These are phyloP conservation scores for Anisogramma anomala DNA, from an alignment of 2,329 filamentous ascomycete genomes.

Conservation along the genomic window DNA sequence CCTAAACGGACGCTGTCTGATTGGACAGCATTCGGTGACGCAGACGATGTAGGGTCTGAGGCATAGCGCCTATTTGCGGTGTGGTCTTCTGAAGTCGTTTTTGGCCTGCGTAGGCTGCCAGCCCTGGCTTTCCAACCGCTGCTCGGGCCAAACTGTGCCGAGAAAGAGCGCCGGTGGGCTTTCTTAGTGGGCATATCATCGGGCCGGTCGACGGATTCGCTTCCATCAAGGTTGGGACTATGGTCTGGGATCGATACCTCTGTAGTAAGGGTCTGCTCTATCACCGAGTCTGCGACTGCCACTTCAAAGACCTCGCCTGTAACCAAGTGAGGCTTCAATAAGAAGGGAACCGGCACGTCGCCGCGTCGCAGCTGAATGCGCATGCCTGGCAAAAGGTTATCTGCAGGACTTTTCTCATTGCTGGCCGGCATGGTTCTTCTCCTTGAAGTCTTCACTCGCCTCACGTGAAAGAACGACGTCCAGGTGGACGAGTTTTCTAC, in stretches of 20 bases:
- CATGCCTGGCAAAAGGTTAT: slow-evolving; percentile 23
- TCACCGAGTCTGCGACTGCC: slow-evolving; percentile 7
- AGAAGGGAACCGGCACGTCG: slow-evolving; percentile 22
- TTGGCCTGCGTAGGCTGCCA: slow-evolving; percentile 45
- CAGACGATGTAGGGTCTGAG: slow-evolving; percentile 37
- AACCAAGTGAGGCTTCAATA: slow-evolving; percentile 25
- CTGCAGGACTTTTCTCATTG: slow-evolving; percentile 23
- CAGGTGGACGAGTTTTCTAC: slow-evolving; percentile 25
- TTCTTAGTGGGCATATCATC: slow-evolving; percentile 33
- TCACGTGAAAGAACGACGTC: slow-evolving; percentile 48
- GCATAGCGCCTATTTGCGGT: slow-evolving; percentile 38
- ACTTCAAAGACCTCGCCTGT: slow-evolving; percentile 10
- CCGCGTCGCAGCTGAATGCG: slow-evolving; percentile 19
- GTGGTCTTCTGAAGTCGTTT: slow-evolving; percentile 34
- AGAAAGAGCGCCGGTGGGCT: slow-evolving; percentile 42
- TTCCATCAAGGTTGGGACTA: slow-evolving; percentile 3
- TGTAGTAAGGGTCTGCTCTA: slow-evolving; percentile 5
- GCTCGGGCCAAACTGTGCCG: slow-evolving; percentile 48
- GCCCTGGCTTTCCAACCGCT: slow-evolving; percentile 44
- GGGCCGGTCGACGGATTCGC: slow-evolving; percentile 18
- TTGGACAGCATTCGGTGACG: slow-evolving; percentile 18
- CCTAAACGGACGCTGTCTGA: slow-evolving; percentile 18
- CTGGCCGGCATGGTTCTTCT: slow-evolving; percentile 17
- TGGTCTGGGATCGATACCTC: slow-evolving; percentile 7
- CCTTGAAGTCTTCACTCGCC: slow-evolving; percentile 21